These are phyloP conservation scores for Crocinoboletus sp. DNA, from an alignment of 1,284 basidiomycete genomes.

Conservation along the genomic window DNA sequence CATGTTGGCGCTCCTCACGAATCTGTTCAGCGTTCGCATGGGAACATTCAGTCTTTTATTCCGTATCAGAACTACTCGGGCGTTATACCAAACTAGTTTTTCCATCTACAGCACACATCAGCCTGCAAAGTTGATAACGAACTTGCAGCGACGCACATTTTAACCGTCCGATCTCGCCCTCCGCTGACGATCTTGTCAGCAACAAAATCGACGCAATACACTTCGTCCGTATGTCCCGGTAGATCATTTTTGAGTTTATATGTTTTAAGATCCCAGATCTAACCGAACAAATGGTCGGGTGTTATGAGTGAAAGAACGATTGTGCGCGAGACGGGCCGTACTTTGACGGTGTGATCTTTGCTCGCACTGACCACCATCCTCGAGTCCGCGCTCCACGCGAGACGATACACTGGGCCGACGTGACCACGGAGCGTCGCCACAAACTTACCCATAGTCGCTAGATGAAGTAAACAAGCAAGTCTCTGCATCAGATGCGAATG, in stretches of 20 bases:
- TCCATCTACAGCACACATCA: conserved; percentile 25
- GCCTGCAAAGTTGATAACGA: background rate
- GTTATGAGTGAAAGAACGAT: background rate
- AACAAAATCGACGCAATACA: conserved; percentile 98
- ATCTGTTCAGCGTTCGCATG: background rate
- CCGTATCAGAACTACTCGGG: background rate
- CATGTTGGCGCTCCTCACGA: background rate
- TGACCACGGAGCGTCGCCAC: conserved; percentile 90
- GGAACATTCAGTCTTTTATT: background rate
- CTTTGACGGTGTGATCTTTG: conserved; percentile 96
- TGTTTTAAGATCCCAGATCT: conserved; percentile 95
- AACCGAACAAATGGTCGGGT: background rate
- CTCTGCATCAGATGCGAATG: background rate
- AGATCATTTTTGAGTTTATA: conserved; percentile 93
- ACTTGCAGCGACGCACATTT: conserved; percentile 46
- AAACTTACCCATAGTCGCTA: conserved; percentile 87
- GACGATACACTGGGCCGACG: conserved; percentile 89
- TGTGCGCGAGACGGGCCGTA: conserved; percentile 32
- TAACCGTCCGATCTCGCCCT: conserved; percentile 69
- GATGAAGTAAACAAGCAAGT: background rate
- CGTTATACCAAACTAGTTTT: conserved; percentile 20
- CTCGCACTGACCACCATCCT: conserved; percentile 90
- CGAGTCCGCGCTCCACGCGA: conserved; percentile 95
- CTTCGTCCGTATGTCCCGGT: conserved; percentile 96
- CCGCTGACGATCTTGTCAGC: conserved; percentile 98